Evolutionary conservation across 2,329 filamentous ascomycete genomes (phyloP), one percentile per base, ranked within the genome.

Genomic region (Thelonectria discophora): DNA sequence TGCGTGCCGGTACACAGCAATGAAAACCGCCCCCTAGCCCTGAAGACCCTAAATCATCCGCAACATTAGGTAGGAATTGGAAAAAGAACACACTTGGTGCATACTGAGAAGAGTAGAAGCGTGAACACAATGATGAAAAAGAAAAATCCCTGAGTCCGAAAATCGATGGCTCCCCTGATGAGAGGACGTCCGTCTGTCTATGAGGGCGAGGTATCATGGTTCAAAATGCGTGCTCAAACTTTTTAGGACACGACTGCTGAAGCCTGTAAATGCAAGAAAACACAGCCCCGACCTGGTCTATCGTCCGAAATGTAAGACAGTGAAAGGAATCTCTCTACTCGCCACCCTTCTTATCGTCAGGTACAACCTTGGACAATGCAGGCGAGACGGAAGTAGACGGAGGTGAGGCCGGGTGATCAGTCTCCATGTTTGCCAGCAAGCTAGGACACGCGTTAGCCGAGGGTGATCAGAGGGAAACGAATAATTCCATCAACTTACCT

Each of bases 321-420:
- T 74, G 67, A 69, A 69, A 67, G 62, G 70, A 72, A 66, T n/a
- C n/a, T 71, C 69, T 68, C 75, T 71, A 78, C 70, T 81, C 81
- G 75, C 79, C 78, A 72, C 80, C 81, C 77, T 83, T 83, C 77
- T 87, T 87, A 70, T 80, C 83, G 73, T 85, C 85, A 64, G 85
- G 83, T 64, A 82, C 83, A 64, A 82, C 84, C 80, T 90, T 91
- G 66, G 87, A 79, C 73, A 89, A 75, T 60, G 86, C 85, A 49
- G 89, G 89, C 56, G 89, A 91, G 59, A 86, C 87, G 65, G 87
- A 81, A 50, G 87, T 85, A 63, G 89, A 89, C 58, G 90, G 89
- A 72, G 91, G 90, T 69, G 90, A 92, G 72, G 86, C 84, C 63
- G 84, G 88, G 78, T 85, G 83, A 74, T 87, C 86, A 69, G 82